Evolutionary conservation across 192 early-diverging fungal species (phyloP).

Genomic region (Haplosporangium gracile): DNA sequence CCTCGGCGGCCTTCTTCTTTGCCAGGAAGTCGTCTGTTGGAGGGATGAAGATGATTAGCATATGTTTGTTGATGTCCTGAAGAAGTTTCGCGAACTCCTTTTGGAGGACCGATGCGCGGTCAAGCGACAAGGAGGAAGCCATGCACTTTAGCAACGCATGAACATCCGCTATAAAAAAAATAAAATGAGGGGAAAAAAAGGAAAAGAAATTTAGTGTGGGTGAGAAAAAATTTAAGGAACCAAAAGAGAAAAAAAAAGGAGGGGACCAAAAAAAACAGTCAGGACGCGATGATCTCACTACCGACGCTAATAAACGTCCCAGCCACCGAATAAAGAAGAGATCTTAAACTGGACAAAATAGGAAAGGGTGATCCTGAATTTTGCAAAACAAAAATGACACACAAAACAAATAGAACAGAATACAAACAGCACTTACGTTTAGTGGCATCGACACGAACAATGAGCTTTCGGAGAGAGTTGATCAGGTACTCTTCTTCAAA

Average conservation of each 20-base stretch:
- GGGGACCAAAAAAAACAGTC: not conserved
- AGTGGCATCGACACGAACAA: constrained; percentile 66
- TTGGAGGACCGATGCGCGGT: constrained; percentile 66
- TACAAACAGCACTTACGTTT: constrained; percentile 61
- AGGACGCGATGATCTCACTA: not conserved
- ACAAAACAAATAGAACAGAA: not conserved
- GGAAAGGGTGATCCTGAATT: not conserved
- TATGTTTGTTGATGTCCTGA: constrained; percentile 46
- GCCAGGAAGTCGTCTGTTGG: constrained; percentile 41
- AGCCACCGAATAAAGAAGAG: not conserved
- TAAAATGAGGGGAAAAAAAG: not conserved
- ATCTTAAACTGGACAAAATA: not conserved
- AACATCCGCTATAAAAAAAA: constrained; percentile 59
- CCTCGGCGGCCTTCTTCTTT: constrained; percentile 56
- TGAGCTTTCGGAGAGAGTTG: constrained; percentile 73
- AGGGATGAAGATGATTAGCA: constrained; percentile 68
- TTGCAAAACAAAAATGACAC: not conserved
- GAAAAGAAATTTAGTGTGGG: not conserved
- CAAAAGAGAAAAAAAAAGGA: not conserved
- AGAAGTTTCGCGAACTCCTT: constrained; percentile 62
- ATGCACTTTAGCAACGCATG: constrained; percentile 65
- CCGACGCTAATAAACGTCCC: not conserved
- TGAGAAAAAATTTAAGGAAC: not conserved
- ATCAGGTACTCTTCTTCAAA: constrained; percentile 95
- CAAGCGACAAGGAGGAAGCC: constrained; percentile 60